phyloP scores from a whole-genome alignment of 2,329 filamentous ascomycete species.

The Monosporascus sp. region DNA sequence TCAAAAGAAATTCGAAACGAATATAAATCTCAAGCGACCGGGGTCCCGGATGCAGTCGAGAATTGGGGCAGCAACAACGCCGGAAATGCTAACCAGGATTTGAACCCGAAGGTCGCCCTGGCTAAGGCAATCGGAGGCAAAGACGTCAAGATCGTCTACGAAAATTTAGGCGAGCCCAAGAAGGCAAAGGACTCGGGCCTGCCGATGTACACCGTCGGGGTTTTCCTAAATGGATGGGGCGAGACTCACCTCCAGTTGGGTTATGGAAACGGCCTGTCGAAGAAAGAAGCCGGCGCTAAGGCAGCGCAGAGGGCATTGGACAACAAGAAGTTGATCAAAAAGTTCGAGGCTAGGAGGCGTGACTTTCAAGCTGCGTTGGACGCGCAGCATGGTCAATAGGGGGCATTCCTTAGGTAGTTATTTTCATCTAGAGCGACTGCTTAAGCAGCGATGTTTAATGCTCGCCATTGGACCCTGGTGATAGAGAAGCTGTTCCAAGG shows the following conservation, averaged over 20 bases:
- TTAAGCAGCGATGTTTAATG: too few species aligned
- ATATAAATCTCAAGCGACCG: constrained; percentile 18
- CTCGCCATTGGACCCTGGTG: too few species aligned
- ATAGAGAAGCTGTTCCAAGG: too few species aligned
- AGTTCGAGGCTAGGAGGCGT: constrained; percentile 42
- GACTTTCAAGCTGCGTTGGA: constrained; percentile 30
- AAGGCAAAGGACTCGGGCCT: constrained; percentile 50
- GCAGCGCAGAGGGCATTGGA: constrained; percentile 60
- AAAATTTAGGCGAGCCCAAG: constrained; percentile 47
- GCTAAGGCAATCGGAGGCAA: constrained; percentile 47
- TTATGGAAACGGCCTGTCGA: constrained; percentile 57
- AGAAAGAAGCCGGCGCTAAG: constrained; percentile 63
- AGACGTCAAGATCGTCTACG: constrained; percentile 57
- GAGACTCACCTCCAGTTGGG: constrained; percentile 58
- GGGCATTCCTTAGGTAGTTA: too few species aligned
- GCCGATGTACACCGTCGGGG: constrained; percentile 56
- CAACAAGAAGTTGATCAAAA: constrained; percentile 59
- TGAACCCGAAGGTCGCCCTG: constrained; percentile 48
- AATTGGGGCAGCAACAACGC: constrained; percentile 1
- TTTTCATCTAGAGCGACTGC: too few species aligned
- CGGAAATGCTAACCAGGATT: constrained; percentile 7
- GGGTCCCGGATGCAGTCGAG: constrained; percentile 8
- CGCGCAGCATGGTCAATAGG: neutral
- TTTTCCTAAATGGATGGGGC: constrained; percentile 64
- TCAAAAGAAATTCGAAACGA: constrained; percentile 44